A percentile compares a stretch with the other conserved stretches of the same genome.
Conservation (phyloP, 192 early-diverging fungal genomes). For the Entomortierella lignicola region DNA sequence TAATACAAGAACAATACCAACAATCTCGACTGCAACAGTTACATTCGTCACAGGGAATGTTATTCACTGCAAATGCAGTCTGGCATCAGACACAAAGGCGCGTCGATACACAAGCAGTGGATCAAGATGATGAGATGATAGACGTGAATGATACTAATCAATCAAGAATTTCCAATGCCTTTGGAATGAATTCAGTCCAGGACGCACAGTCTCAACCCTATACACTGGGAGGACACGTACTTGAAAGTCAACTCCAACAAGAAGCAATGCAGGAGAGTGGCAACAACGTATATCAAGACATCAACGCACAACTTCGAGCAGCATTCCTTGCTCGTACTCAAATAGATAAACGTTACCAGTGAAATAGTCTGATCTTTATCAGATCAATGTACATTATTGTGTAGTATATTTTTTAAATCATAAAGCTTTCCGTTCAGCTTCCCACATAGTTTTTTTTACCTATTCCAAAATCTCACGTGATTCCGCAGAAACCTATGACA, state of each 20-base stretch:
- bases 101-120: slow-evolving; percentile 40
- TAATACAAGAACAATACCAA: slow-evolving; percentile 11
- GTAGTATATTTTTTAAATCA: neutral
- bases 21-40: neutral
- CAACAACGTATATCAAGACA: slow-evolving; percentile 24
- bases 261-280: neutral
- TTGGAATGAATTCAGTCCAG: neutral
- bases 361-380: neutral
- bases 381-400: neutral
- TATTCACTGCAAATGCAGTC: slow-evolving; percentile 34
- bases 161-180: neutral
- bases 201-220: neutral
- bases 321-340: slow-evolving; percentile 30
- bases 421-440: no score
- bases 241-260: neutral
- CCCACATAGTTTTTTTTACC: no score
- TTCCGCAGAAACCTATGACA: no score
- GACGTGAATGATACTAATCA: slow-evolving; percentile 17
- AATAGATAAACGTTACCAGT: slow-evolving; percentile 25
- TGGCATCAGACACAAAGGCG: slow-evolving; percentile 42
- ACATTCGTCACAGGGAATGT: slow-evolving; percentile 10
- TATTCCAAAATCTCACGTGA: no score
- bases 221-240: slow-evolving; percentile 3
- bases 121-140: slow-evolving; percentile 52
- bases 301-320: slow-evolving; percentile 47